phyloP scores from a whole-genome alignment of 2,329 filamentous ascomycete genomes.

The Alternaria novae-zelandiae region DNA sequence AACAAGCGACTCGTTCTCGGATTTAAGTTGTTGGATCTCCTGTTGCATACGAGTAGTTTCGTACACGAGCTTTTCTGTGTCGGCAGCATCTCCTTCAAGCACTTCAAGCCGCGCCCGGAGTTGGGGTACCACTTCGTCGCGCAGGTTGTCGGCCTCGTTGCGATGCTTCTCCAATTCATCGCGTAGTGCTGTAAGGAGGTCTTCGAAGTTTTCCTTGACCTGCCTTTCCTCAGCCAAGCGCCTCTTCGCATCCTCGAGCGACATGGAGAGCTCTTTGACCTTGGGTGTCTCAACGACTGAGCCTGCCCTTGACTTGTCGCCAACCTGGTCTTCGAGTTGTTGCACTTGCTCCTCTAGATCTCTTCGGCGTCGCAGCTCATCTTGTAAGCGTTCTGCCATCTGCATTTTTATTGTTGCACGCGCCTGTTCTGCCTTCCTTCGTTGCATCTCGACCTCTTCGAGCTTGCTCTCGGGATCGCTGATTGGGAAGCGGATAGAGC shows the following conservation, averaged over 20 bases:
- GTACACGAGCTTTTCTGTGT: slow-evolving; percentile 75
- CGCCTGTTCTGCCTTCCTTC: slow-evolving; percentile 86
- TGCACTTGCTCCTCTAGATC: slow-evolving; percentile 84
- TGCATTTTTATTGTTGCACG: slow-evolving; percentile 86
- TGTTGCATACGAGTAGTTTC: slow-evolving; percentile 87
- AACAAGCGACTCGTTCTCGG: slow-evolving; percentile 67
- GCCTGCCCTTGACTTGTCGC: slow-evolving; percentile 37
- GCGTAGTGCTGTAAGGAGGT: slow-evolving; percentile 82
- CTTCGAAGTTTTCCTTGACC: slow-evolving; percentile 92
- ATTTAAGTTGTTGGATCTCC: slow-evolving; percentile 67
- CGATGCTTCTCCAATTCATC: slow-evolving; percentile 80
- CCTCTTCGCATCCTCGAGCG: slow-evolving; percentile 81
- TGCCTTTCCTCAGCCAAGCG: slow-evolving; percentile 84
- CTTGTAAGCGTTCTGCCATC: slow-evolving; percentile 83
- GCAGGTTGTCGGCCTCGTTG: slow-evolving; percentile 89
- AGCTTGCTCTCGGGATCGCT: slow-evolving; percentile 64
- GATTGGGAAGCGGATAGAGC: slow-evolving; percentile 76
- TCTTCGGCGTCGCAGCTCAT: slow-evolving; percentile 78
- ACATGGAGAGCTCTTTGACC: slow-evolving; percentile 77
- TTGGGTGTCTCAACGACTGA: slow-evolving; percentile 54
- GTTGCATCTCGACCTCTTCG: slow-evolving; percentile 81
- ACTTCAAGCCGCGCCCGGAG: slow-evolving; percentile 78
- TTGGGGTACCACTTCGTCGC: slow-evolving; percentile 85
- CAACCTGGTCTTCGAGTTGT: slow-evolving; percentile 76
- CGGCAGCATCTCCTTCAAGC: slow-evolving; percentile 74